Base-by-base conservation (phyloP, 2,329 filamentous ascomycete species). In the Epichloe glyceriae region DNA sequence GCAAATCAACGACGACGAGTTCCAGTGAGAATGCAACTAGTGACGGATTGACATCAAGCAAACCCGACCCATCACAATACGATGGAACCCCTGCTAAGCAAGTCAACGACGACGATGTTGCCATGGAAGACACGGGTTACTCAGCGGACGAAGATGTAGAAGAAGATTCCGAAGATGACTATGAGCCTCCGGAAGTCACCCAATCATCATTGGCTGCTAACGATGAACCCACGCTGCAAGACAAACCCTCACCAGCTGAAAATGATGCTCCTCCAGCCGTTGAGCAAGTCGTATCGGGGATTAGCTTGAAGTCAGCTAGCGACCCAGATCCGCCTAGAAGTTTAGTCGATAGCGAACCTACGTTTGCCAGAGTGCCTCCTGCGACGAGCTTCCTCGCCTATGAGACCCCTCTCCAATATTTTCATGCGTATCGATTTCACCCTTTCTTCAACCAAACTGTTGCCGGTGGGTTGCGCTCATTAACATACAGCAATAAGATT, bases 401-500 rank as follows among this genome's bases (percentile, higher is more conserved):
- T 68, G 76, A 86, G 62, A 95, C 88, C 62, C 86, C 89, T 34
- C 73, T 98, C 54, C 81, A 79, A 58, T 78, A 79, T 58, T 96
- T 97, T 67, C 88, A 82, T 65, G 85, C 87, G 38, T 98, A 87
- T 69, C 88, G 91, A 58, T 96, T 91, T 64, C 90, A 97, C 63
- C 87, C 88, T 34, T 73, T 79, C 48, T 97, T 83, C 68, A 72
- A 74, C 56, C 67, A 84, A 47, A 72, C 79, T 51, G 82, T 95
- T 52, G 65, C 79, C 51, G 85, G 83, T 55, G 91, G 91, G 42
- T 84, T 89, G 62, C 83, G 85, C 63, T 97, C 93, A 56, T 75
- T 94, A 72, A 97, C 90, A 42, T 97, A 91, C 70, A 96, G 88
- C 70, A 87, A 95, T 68, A 84, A 83, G 58, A 95, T 98, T 67